These are phyloP conservation scores for Mycena kentingensis DNA, from an alignment of 768 basidiomycete genomes.

Conservation along the genomic window DNA sequence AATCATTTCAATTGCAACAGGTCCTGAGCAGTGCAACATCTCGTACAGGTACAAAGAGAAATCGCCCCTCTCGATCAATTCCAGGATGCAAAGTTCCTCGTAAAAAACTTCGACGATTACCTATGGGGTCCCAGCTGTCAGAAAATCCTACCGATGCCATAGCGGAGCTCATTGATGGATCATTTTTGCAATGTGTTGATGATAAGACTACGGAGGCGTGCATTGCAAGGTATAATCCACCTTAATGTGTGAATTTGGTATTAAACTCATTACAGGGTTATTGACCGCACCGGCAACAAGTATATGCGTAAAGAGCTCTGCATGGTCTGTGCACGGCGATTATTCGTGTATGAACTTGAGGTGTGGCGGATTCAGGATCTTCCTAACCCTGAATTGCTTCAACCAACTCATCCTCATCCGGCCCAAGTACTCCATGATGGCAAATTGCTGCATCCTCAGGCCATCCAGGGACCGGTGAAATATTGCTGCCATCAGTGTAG, in stretches of 20 bases:
- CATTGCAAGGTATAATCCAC: background rate
- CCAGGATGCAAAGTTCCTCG: too few relatives aligned
- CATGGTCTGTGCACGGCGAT: background rate
- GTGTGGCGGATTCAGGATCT: background rate
- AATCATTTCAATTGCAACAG: too few relatives aligned
- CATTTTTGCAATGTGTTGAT: too few relatives aligned
- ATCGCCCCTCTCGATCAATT: too few relatives aligned
- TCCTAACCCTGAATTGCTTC: background rate
- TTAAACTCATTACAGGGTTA: background rate
- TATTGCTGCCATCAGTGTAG: background rate
- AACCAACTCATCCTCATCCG: background rate
- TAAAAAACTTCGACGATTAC: too few relatives aligned
- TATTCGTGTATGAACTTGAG: background rate
- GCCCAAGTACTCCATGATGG: background rate
- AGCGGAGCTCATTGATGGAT: too few relatives aligned
- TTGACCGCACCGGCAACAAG: background rate
- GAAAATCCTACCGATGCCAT: too few relatives aligned
- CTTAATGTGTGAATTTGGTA: background rate
- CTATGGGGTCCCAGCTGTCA: too few relatives aligned
- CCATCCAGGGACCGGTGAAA: background rate
- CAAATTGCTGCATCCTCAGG: background rate
- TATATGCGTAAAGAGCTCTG: background rate
- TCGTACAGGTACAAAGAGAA: too few relatives aligned
- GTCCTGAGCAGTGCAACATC: too few relatives aligned
- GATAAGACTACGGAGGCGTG: background rate